Percentiles rank a stretch among this genome's conserved stretches.
Evolutionary conservation across 352 stramenopile species (phyloP).

Genomic region (Pythium dissimile): DNA sequence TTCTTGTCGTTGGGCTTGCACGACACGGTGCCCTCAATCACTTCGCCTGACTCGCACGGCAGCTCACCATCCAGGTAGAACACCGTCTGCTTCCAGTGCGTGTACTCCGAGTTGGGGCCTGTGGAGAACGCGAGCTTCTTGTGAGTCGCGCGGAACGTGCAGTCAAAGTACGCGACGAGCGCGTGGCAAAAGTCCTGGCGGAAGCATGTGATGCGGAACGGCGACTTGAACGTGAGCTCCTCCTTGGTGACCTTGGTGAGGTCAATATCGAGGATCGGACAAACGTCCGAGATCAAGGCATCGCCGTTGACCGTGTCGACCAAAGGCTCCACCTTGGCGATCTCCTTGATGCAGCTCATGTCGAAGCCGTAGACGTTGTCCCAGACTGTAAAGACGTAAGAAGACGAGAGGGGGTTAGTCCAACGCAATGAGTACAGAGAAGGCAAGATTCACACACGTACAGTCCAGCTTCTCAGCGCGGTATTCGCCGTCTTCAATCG

Average conservation of each 20-base stretch:
- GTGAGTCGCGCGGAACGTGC: conserved; percentile 94
- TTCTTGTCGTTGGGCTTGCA: conserved; percentile 91
- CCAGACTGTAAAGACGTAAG: conserved; percentile 84
- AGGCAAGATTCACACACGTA: conserved; percentile 19
- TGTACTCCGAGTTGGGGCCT: conserved; percentile 92
- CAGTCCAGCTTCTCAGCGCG: conserved; percentile 92
- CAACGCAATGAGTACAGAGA: not conserved
- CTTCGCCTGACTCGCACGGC: conserved; percentile 79
- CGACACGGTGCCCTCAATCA: conserved; percentile 87
- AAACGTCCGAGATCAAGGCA: conserved; percentile 87
- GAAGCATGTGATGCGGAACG: conserved; percentile 89
- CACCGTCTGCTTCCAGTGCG: conserved; percentile 99
- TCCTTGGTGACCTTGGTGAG: conserved; percentile 91
- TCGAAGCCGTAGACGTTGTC: conserved; percentile 99
- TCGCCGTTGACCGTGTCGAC: conserved; percentile 96
- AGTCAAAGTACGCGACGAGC: conserved; percentile 98
- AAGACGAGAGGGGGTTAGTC: conserved; percentile 3
- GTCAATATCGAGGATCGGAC: conserved; percentile 92
- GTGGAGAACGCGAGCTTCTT: conserved; percentile 97
- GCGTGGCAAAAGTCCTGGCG: conserved; percentile 96
- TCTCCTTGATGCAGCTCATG: conserved; percentile 98
- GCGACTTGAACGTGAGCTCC: conserved; percentile 91
- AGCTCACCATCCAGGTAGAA: conserved; percentile 93
- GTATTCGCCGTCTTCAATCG: conserved; percentile 96
- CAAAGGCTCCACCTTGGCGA: conserved; percentile 95